These are phyloP conservation scores for Chlorencoelia australis DNA, from an alignment of 2,329 filamentous ascomycete genomes.

Conservation along the genomic window DNA sequence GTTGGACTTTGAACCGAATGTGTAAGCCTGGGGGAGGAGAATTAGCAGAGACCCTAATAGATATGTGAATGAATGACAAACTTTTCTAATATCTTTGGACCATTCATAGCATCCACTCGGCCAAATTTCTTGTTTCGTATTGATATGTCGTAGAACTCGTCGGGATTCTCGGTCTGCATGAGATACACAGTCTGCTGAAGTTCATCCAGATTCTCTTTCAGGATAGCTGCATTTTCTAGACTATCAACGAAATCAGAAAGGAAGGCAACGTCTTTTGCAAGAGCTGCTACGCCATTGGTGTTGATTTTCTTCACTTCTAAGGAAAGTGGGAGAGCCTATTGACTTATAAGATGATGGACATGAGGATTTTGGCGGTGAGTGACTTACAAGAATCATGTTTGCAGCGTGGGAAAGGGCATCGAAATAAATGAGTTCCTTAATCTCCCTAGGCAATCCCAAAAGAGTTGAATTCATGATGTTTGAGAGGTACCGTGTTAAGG, in stretches of 20 bases:
- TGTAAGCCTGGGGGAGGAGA: slow-evolving; percentile 43
- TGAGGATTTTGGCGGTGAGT: slow-evolving; percentile 1
- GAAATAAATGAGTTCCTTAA: slow-evolving; percentile 97
- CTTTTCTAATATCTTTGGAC: slow-evolving; percentile 87
- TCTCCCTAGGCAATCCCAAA: slow-evolving; percentile 83
- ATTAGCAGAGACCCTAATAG: background rate
- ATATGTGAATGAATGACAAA: slow-evolving; percentile 31
- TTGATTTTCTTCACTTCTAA: slow-evolving; percentile 77
- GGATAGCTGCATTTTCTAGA: slow-evolving; percentile 73
- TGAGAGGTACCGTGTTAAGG: slow-evolving; percentile 80
- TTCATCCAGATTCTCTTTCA: slow-evolving; percentile 84
- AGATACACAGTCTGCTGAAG: slow-evolving; percentile 85
- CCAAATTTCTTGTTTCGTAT: slow-evolving; percentile 89
- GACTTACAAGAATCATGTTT: slow-evolving; percentile 65
- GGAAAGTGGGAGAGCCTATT: slow-evolving; percentile 41
- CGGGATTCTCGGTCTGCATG: slow-evolving; percentile 80
- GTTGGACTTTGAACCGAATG: slow-evolving; percentile 48
- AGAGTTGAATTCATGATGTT: slow-evolving; percentile 97
- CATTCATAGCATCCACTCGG: slow-evolving; percentile 83
- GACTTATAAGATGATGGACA: slow-evolving; percentile 1
- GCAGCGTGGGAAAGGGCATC: slow-evolving; percentile 88
- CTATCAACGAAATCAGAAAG: slow-evolving; percentile 78
- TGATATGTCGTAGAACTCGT: slow-evolving; percentile 92
- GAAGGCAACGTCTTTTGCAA: slow-evolving; percentile 76
- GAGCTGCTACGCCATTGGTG: slow-evolving; percentile 68